Base-by-base conservation (phyloP, 345 rosid genomes). In the Heritiera fomes region DNA sequence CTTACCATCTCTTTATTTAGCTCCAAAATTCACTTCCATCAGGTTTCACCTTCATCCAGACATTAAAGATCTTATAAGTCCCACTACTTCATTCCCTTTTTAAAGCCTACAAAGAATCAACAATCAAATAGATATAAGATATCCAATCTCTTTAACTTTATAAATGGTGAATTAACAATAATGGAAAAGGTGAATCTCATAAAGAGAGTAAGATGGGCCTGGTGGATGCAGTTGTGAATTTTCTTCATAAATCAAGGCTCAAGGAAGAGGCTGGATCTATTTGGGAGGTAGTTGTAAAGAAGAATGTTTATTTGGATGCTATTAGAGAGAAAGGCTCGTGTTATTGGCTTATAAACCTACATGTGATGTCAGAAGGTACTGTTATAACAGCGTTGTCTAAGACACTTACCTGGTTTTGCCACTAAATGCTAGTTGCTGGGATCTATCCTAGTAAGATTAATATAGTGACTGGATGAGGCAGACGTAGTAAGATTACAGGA, bases 141-240 rank as follows among this genome's bases (percentile, higher is more conserved):
- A 23, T 23, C 28, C 0, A 23, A 23, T 23, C 28, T 23, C 28
- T 23, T 23, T 23, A 23, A 23, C 28, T 23, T 23, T 23, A 23
- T 23, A 23, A 23, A 23, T 23, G 28, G 0, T 23, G 28, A 23
- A 23, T 23, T 23, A 23, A 23, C 28, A 23, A 23, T 23, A 23
- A 23, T 23, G 28, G 28, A 23, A 23, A 23, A 23, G 28, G 28
- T 23, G 28, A 0, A 23, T 23, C 28, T 23, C 28, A 95, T 82
- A 92, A 94, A 80, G 98, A 95, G 89, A 93, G 99, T 90, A 95
- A 95, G 85, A 86, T 98, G 82, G 99, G 99, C 68, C 90, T 95
- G 8, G 89, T 92, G 63, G 98, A 95, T 76, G 90, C 98, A 2
- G 91, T 93, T 75, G 93, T 93, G 43, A 94, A 95, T 87, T 93